Base-by-base conservation (phyloP, 73 alveolate species). In the Paramecium biaurelia region DNA sequence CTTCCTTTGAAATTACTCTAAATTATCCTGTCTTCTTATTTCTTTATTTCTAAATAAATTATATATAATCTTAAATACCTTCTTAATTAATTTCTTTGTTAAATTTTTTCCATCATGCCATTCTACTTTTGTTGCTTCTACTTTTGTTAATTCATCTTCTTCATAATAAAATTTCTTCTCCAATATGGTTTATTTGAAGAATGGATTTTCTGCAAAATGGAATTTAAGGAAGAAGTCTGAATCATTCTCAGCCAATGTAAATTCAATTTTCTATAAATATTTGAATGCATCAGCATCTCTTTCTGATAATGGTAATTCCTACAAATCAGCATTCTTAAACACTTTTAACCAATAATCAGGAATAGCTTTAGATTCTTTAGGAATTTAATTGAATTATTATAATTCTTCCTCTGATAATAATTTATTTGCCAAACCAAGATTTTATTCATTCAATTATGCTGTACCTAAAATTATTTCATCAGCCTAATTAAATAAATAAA, bases 1-100 rank as follows among this genome's bases (percentile, higher is more conserved):
- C 94, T 89, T 89, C 94, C 34, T 89, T 76, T 21, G 94, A 70
- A 89, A 89, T 89, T 14, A 89, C 94, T 89, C 94, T 89, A 14
- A 53, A 57, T 30, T 76, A 43, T 28, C 94, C 94, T 70, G 94
- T 89, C 57, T 89, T 89, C 88, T 82, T 89, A 70, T 89, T 89
- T 89, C 84, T 89, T 89, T 89, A 89, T 26, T 82, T 89, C 92
- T 63, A 63, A 26, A 5, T 9, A 63, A 14, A 6, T 63, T 63
- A 30, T 18, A 18, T 18, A n/a, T 18, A 7, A n/a, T 9, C 8
- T 58, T 20, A 10, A 3, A 63, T 63, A 63, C 84, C 84, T 89
- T 67, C 56, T 79, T 79, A 43, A 45, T 24, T 12, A 79, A 23
- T 79, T 79, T 79, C 43, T 45, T 79, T 43, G 90, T 79, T 41